phyloP scores from a whole-genome alignment of 1,284 basidiomycete genomes.

The Boletus holoroseus region DNA sequence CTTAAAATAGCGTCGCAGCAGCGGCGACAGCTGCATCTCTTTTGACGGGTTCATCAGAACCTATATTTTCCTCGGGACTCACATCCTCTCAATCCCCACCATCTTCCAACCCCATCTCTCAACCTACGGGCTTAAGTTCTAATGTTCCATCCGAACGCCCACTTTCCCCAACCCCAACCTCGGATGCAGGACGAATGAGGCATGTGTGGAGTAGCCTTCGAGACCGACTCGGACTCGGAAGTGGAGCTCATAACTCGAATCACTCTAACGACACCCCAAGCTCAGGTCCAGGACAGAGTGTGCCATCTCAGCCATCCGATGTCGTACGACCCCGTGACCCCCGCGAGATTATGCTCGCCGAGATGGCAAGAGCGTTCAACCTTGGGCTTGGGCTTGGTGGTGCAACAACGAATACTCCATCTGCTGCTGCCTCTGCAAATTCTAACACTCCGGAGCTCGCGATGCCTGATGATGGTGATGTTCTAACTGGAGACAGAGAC shows the following conservation, averaged over 20 bases:
- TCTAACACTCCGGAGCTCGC: conserved; percentile 11
- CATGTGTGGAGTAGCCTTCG: conserved; percentile 61
- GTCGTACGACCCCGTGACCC: conserved; percentile 39
- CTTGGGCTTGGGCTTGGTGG: conserved; percentile 54
- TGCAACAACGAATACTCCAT: conserved; percentile 11
- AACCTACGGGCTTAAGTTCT: conserved; percentile 13
- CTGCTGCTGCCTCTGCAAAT: conserved; percentile 2
- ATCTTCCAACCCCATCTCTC: conserved; percentile 12
- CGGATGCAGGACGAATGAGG: conserved; percentile 44
- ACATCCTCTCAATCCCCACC: conserved; percentile 25
- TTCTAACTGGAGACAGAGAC: conserved; percentile 9
- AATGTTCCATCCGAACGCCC: conserved; percentile 36
- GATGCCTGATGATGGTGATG: conserved; percentile 4
- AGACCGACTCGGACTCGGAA: conserved; percentile 53
- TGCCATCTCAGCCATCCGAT: conserved; percentile 23
- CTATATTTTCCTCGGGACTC: conserved; percentile 52
- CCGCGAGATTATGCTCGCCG: conserved; percentile 59
- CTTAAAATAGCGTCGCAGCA: conserved; percentile 56
- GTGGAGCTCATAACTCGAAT: conserved; percentile 16
- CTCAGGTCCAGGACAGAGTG: conserved; percentile 10
- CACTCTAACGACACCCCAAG: conserved; percentile 14
- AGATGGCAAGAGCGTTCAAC: conserved; percentile 73
- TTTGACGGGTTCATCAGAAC: conserved; percentile 55
- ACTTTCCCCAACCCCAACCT: conserved; percentile 47
- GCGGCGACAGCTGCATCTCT: conserved; percentile 76